Base-by-base conservation (phyloP, 768 basidiomycete genomes). In the Paxillus ammoniavirescens region DNA sequence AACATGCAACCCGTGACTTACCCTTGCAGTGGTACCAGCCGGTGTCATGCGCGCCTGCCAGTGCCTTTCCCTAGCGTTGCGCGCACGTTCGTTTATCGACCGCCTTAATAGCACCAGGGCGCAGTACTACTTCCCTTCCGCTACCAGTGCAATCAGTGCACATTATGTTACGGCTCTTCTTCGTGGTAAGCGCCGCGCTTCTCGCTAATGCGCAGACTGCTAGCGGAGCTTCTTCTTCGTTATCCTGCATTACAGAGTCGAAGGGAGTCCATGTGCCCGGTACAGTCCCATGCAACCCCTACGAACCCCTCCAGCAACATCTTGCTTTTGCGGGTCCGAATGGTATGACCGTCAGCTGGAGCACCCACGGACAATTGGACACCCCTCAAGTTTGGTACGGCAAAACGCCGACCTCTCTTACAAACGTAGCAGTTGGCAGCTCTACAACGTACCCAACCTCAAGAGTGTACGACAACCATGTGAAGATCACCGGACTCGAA, bases 301-400 rank as follows among this genome's bases (percentile, higher is more conserved):
- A 59, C 15, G 66, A 66, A 26, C 65, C 65, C 33, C 62, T 66
- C 13, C 59, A 66, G n/a, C 61, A 66, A 8, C 63, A 26, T 30
- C 53, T 66, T 4, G 65, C 65, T 8, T 66, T 52, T 54, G 65
- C 63, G 15, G 59, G 65, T 4, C 3, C 63, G 5, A 54, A 58
- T 3, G 66, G 65, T 26, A 67, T 66, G 65, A 63, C 54, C 12
- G 58, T 66, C 14, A 66, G 66, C 50, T 66, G 65, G 65, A 61
- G 47, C 52, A 63, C 65, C 15, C 40, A 52, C 10, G 49, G 38
- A 2, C 63, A 55, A 49, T 54, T 66, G 4, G 65, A 58, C 23
- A 37, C 48, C 7, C 63, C 63, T 0, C 59, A 66, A 45, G 66
- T 66, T 6, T 67, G 58, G 57, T 66, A 66, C 10, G 63, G 65